Percentiles rank a stretch among this genome's conserved stretches.
Conservation (phyloP, 148 eudicot species). For the Camellia sinensis region DNA sequence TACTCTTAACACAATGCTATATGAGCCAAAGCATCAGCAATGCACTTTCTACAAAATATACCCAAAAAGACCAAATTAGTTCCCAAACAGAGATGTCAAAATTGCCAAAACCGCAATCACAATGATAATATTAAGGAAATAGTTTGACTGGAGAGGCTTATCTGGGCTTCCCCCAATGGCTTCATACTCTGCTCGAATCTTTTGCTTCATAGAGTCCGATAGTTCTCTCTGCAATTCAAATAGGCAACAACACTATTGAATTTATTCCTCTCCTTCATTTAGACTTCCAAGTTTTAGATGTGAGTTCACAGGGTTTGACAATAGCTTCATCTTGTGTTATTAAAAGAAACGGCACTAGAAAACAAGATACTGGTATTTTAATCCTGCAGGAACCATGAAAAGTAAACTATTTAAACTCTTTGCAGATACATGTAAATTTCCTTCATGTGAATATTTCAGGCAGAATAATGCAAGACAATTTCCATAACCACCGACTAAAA, state of each 20-base stretch:
- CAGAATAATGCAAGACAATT: slow-evolving; percentile 6
- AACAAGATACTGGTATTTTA: slow-evolving; percentile 52
- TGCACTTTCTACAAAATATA: not conserved
- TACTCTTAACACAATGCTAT: not conserved
- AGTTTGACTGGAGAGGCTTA: slow-evolving; percentile 90
- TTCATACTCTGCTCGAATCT: slow-evolving; percentile 68
- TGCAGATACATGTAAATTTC: slow-evolving; percentile 18
- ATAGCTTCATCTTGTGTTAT: slow-evolving; percentile 57
- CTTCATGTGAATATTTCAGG: slow-evolving; percentile 2
- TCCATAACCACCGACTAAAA: not conserved
- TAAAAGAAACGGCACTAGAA: slow-evolving; percentile 44
- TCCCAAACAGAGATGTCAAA: slow-evolving; percentile 66
- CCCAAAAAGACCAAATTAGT: slow-evolving; percentile 27
- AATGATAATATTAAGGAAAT: slow-evolving; percentile 87
- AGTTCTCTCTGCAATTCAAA: slow-evolving; percentile 83
- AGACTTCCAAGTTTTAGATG: slow-evolving; percentile 48
- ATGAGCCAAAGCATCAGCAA: slow-evolving; percentile 8
- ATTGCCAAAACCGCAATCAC: slow-evolving; percentile 77
- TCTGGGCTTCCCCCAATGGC: slow-evolving; percentile 87
- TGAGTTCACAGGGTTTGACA: slow-evolving; percentile 37
- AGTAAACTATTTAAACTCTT: slow-evolving; percentile 22
- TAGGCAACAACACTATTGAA: slow-evolving; percentile 48
- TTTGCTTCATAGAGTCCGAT: slow-evolving; percentile 81
- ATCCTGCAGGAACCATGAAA: slow-evolving; percentile 80
- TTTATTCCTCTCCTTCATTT: slow-evolving; percentile 41